phyloP scores from a whole-genome alignment of 768 basidiomycete genomes.

The Lentinula detonsa region DNA sequence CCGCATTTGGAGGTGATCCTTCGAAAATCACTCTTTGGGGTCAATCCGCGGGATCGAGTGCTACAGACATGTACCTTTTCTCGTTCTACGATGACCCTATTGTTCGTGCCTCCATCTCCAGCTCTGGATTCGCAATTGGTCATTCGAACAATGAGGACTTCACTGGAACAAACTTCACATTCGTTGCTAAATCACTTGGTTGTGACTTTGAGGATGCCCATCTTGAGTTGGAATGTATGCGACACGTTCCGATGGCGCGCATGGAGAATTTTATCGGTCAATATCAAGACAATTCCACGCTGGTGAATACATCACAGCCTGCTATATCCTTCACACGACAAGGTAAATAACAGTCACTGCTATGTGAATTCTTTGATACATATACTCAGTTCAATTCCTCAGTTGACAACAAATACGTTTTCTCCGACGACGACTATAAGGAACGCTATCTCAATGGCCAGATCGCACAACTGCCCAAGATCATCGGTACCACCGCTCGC shows the following conservation, averaged over 20 bases:
- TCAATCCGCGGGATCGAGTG: constrained; percentile 7
- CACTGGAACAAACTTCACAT: constrained; percentile 6
- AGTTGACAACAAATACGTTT: constrained; percentile 7
- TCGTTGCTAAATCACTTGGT: constrained; percentile 9
- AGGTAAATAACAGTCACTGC: background rate
- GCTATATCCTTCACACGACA: background rate
- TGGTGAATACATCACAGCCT: constrained; percentile 3
- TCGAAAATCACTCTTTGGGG: constrained; percentile 17
- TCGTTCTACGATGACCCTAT: constrained; percentile 11
- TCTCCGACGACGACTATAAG: constrained; percentile 3
- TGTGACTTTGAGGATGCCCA: constrained; percentile 6
- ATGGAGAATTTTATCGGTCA: constrained; percentile 12
- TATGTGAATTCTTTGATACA: background rate
- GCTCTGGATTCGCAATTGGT: constrained; percentile 4
- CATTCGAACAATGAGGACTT: background rate
- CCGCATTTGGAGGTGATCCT: constrained; percentile 24
- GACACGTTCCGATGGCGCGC: constrained; percentile 1
- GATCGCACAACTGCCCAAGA: constrained; percentile 3
- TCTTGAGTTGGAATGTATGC: constrained; percentile 10
- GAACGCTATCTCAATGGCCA: constrained; percentile 3
- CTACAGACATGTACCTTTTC: constrained; percentile 1
- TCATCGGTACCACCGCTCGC: constrained; percentile 7
- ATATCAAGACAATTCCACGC: constrained; percentile 6
- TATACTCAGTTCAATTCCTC: background rate
- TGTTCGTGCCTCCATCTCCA: constrained; percentile 2